Evolutionary conservation across 257 asterid genomes (phyloP), one percentile per base, ranked within the genome.

Genomic region (Solanum phureja): DNA sequence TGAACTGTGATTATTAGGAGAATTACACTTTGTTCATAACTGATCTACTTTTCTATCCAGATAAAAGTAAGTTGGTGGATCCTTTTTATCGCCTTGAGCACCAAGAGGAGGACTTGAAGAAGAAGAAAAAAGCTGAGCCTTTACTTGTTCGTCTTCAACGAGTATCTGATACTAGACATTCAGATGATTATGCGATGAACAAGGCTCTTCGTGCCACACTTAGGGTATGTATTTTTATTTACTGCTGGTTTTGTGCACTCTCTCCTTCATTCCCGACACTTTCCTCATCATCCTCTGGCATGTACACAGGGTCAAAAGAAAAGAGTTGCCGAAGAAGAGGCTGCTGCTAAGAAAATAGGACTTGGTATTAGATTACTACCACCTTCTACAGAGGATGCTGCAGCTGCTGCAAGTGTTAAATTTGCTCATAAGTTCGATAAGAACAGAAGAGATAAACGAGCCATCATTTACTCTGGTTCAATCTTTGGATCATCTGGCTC

Each of bases 111-210:
- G 99, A 97, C 89, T 60, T 95, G 88, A 95, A 96, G 87, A 96
- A 96, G 93, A 97, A 97, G 92, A 97, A 94, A 91, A 97, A 96
- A 93, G 98, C 99, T 3, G 98, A 96, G 87, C 99, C 99, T 5
- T 87, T 77, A 85, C 93, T 97, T n/a, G 98, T 97, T 31, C 98
- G 98, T 35, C 96, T 97, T 75, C 99, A 95, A 89, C 92, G 94
- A 82, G 88, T 97, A 60, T 96, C 99, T 71, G 98, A 97, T 88
- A 88, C 95, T 62, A 89, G 98, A 83, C 99, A 97, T 88, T 93
- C 93, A 37, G 96, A 96, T 87, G 97, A 97, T 89, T 97, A 97
- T 92, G 90, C 94, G n/a, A 64, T 96, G 91, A 97, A 97, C 93
- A 96, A 89, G 88, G 93, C 98, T 11, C 91, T 97, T 3, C 92